These are phyloP conservation scores for Schwanniomyces pseudopolymorphus DNA, from an alignment of 805 yeast genomes.

Conservation along the genomic window DNA sequence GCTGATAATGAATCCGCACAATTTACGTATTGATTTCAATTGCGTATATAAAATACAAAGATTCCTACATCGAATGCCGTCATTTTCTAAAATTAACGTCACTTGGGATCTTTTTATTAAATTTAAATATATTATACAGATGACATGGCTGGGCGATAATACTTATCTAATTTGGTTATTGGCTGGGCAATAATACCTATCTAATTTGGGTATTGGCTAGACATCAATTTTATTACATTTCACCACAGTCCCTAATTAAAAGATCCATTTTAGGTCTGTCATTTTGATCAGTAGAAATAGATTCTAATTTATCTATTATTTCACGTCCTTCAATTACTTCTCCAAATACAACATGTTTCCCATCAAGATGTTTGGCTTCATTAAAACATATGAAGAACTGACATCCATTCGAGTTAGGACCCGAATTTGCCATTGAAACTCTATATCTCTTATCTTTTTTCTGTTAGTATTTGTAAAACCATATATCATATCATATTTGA, in stretches of 20 bases:
- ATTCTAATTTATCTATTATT: constrained; percentile 53
- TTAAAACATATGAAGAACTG: constrained; percentile 88
- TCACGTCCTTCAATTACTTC: constrained; percentile 85
- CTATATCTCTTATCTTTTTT: constrained; percentile 20
- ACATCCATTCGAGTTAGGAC: constrained; percentile 94
- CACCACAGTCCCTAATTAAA: constrained; percentile 17
- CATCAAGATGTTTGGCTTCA: constrained; percentile 86
- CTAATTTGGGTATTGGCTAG: no score
- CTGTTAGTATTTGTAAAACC: constrained; percentile 4
- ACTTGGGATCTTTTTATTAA: not conserved
- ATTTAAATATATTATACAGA: no score
- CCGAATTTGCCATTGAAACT: constrained; percentile 52
- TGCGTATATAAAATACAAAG: no score
- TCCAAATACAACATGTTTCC: constrained; percentile 94
- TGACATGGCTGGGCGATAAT: no score
- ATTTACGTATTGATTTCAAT: no score
- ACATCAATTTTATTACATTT: constrained; percentile 8
- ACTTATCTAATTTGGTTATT: no score
- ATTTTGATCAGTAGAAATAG: constrained; percentile 5
- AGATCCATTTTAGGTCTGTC: constrained; percentile 12
- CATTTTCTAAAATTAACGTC: no score
- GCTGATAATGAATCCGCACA: not conserved
- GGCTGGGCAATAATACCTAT: no score
- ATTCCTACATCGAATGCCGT: no score
- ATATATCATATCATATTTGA: no score